Percentiles rank a stretch among this genome's conserved stretches.
phyloP scores from a whole-genome alignment of 345 rosid genomes.

The Draba incana region DNA sequence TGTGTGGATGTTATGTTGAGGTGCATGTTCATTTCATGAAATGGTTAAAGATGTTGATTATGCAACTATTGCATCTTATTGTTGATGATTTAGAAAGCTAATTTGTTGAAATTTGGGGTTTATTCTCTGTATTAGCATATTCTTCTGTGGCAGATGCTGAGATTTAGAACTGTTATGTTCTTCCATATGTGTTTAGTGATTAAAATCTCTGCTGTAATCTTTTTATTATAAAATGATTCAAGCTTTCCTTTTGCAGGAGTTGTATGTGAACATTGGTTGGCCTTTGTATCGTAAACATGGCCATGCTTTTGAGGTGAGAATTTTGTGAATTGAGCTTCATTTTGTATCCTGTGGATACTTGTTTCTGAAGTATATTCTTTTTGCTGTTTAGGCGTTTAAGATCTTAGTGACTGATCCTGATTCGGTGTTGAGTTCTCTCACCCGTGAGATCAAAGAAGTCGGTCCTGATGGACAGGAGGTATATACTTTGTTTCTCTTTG shows the following conservation, averaged over 20 bases:
- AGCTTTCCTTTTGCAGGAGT: conserved; percentile 55
- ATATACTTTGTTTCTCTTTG: conserved; percentile 38
- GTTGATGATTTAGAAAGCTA: neutral
- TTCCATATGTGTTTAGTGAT: neutral
- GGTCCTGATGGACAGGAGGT: conserved; percentile 97
- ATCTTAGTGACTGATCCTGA: conserved; percentile 89
- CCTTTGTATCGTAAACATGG: conserved; percentile 91
- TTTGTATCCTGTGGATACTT: neutral
- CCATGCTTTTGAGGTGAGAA: conserved; percentile 94
- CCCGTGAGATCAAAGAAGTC: conserved; percentile 81
- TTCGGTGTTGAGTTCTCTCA: conserved; percentile 73
- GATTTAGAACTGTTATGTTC: neutral
- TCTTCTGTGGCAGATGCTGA: neutral
- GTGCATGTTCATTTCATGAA: neutral
- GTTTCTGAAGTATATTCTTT: neutral
- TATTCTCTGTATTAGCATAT: neutral
- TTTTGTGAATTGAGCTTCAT: neutral
- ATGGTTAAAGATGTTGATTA: neutral
- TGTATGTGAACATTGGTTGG: conserved; percentile 87
- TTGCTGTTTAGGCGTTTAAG: conserved; percentile 79
- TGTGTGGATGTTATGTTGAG: neutral
- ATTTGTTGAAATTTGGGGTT: neutral
- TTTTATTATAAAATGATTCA: conserved; percentile 11
- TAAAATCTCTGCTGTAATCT: neutral
- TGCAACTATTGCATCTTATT: neutral